Percentiles rank a stretch among this genome's conserved stretches.
These are phyloP conservation scores for Collybiopsis confluens DNA, from an alignment of 768 basidiomycete genomes.

Conservation along the genomic window DNA sequence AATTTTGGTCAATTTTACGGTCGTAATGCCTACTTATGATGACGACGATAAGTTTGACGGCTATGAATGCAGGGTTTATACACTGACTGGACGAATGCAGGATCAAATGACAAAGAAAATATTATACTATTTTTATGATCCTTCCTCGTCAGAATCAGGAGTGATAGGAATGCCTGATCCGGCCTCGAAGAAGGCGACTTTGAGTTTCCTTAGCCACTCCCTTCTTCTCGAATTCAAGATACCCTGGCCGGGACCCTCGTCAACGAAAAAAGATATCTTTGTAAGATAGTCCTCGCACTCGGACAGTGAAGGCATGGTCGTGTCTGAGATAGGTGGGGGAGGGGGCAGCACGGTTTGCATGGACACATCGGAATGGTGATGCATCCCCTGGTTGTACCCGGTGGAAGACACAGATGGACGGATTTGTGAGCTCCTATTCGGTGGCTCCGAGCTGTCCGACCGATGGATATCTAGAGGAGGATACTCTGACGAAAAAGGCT, in stretches of 20 bases:
- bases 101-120: neutral
- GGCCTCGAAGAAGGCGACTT: neutral
- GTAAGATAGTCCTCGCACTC: constrained; percentile 4
- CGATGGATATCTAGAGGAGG: neutral
- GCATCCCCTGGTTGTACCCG: neutral
- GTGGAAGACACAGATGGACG: neutral
- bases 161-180: constrained; percentile 6
- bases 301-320: neutral
- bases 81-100: too few relatives aligned
- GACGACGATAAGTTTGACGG: too few relatives aligned
- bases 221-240: neutral
- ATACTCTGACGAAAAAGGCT: neutral
- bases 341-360: constrained; percentile 1
- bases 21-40: too few relatives aligned
- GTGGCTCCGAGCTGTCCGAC: neutral
- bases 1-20: too few relatives aligned
- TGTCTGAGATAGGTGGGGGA: constrained; percentile 3
- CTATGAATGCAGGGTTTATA: too few relatives aligned
- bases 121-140: neutral
- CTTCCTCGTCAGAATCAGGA: constrained; percentile 2
- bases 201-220: constrained; percentile 4
- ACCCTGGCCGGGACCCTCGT: constrained; percentile 1
- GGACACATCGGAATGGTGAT: neutral
- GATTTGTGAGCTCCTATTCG: neutral
- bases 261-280: neutral